These are phyloP conservation scores for Theileria parva DNA, from an alignment of 169 alveolate species.

Conservation along the genomic window DNA sequence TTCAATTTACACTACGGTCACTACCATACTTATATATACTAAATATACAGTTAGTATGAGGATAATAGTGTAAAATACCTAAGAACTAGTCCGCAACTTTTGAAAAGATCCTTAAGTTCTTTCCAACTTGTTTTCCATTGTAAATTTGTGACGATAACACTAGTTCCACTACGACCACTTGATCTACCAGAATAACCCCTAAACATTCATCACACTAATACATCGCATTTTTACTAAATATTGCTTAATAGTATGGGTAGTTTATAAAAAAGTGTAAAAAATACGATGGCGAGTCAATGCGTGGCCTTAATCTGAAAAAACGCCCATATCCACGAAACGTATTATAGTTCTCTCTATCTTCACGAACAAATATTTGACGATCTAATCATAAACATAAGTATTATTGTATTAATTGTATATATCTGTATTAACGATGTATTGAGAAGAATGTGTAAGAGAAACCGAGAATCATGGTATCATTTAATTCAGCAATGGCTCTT, in stretches of 20 bases:
- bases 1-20: neutral
- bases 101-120: slow-evolving; percentile 74
- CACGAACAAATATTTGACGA: slow-evolving; percentile 84
- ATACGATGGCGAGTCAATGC: neutral
- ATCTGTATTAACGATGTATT: neutral
- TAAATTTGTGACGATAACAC: slow-evolving; percentile 63
- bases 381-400: slow-evolving; percentile 34
- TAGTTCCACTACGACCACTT: slow-evolving; percentile 34
- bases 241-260: neutral
- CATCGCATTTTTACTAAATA: too few species aligned
- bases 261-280: neutral
- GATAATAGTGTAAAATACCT: slow-evolving; percentile 54
- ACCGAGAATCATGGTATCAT: slow-evolving; percentile 72
- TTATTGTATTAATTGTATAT: neutral
- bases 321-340: slow-evolving; percentile 27
- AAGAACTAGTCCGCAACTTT: slow-evolving; percentile 68
- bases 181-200: slow-evolving; percentile 3
- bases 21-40: neutral
- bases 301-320: neutral
- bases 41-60: neutral
- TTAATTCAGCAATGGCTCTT: slow-evolving; percentile 78
- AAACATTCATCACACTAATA: neutral
- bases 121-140: slow-evolving; percentile 75
- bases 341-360: slow-evolving; percentile 77
- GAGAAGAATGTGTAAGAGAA: neutral